Percentiles rank a stretch among this genome's conserved stretches.
Evolutionary conservation across 441 rosid genomes (phyloP).

Genomic region (Macaranga tanarius): DNA sequence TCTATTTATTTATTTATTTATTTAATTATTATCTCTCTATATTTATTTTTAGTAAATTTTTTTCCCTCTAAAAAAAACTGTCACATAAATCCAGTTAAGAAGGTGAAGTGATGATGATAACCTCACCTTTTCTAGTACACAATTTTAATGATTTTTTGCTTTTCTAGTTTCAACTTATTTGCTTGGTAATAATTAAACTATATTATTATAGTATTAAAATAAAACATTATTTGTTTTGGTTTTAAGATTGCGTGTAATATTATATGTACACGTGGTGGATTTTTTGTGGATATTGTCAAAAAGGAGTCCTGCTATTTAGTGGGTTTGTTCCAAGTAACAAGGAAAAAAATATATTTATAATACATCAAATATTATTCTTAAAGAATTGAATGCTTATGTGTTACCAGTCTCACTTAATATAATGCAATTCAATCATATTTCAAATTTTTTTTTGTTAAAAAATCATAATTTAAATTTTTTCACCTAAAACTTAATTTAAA

Average conservation of each 20-base stretch:
- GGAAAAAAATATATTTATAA: not conserved
- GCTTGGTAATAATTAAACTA: not conserved
- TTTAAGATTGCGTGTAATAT: not conserved
- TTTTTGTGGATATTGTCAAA: not conserved
- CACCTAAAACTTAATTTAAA: no score
- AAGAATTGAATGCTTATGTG: no score
- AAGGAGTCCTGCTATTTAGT: not conserved
- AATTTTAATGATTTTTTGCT: not conserved
- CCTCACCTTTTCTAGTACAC: constrained; percentile 5
- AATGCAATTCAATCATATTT: no score
- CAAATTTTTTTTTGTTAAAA: no score
- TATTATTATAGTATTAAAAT: not conserved
- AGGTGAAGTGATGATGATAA: constrained; percentile 9
- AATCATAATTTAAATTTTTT: no score
- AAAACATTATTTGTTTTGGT: not conserved
- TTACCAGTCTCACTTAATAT: no score
- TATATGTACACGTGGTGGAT: constrained; percentile 21
- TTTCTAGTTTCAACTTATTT: not conserved
- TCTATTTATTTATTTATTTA: not conserved
- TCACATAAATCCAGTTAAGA: constrained; percentile 14
- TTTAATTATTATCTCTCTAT: not conserved
- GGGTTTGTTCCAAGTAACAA: constrained; percentile 3
- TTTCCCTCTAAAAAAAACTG: constrained; percentile 10
- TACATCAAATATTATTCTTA: no score
- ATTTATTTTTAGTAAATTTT: not conserved